Percentiles rank a stretch among this genome's conserved stretches.
These are phyloP conservation scores for Solanum ossicruentum DNA, from an alignment of 257 asterid genomes.

Conservation along the genomic window DNA sequence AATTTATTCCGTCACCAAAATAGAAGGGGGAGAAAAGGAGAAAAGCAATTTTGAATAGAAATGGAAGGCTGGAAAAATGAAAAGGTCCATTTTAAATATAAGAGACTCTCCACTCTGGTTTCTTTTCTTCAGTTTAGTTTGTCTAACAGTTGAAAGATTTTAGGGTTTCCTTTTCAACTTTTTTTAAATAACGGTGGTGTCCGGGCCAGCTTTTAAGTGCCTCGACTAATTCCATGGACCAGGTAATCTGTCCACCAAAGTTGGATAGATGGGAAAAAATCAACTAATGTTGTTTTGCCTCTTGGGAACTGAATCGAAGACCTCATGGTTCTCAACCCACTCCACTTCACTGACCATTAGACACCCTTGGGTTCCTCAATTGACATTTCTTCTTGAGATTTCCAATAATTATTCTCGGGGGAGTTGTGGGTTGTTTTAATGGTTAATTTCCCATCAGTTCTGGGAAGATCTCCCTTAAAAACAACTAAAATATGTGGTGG, in stretches of 20 bases:
- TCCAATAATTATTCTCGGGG: not conserved
- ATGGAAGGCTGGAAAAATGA: not conserved
- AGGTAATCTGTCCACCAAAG: not conserved
- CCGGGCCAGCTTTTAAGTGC: not conserved
- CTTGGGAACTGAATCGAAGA: not conserved
- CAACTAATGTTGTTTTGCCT: not conserved
- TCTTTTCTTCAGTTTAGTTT: not conserved
- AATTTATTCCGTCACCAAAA: not conserved
- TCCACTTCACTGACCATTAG: not conserved
- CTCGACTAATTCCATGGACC: not conserved
- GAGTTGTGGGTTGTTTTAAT: not conserved
- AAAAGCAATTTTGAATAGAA: not conserved
- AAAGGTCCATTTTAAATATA: not conserved
- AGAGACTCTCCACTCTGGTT: not conserved
- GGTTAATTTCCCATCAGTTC: not conserved
- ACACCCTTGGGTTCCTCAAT: not conserved
- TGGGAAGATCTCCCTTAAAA: not conserved
- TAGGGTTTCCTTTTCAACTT: not conserved
- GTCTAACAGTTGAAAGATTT: not conserved
- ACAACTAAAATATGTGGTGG: not conserved
- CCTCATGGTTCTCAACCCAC: not conserved
- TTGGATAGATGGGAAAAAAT: not conserved
- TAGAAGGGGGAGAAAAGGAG: not conserved
- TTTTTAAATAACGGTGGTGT: not conserved
- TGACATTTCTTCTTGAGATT: not conserved